Evolutionary conservation across 495 filamentous ascomycete species (phyloP).

Genomic region (Penicillium fimorum): DNA sequence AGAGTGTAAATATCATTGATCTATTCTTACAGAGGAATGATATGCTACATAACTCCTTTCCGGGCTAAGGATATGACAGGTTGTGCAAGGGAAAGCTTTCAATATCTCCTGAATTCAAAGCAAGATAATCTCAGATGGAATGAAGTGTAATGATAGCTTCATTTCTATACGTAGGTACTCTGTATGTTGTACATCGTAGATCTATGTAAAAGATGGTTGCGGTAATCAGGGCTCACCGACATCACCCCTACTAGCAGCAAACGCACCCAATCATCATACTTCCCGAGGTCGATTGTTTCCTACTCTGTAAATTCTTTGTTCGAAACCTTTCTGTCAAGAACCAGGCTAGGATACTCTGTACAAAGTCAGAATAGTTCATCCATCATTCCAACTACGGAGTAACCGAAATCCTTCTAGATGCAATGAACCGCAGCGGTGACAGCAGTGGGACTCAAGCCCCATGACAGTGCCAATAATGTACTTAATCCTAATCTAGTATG

Average conservation of each 20-base stretch:
- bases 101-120: too few species aligned
- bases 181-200: neutral
- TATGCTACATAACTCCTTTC: neutral
- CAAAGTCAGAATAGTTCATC: neutral
- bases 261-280: neutral
- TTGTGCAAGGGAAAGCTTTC: too few species aligned
- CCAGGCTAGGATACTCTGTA: neutral
- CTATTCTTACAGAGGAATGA: neutral
- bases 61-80: too few species aligned
- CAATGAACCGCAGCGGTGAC: slow-evolving; percentile 1
- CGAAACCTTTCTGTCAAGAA: neutral
- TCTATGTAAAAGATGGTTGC: neutral
- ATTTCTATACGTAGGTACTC: neutral
- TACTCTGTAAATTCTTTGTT: neutral
- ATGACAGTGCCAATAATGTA: neutral
- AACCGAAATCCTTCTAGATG: neutral
- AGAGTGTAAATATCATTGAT: neutral
- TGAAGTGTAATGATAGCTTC: neutral
- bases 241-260: neutral
- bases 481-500: neutral
- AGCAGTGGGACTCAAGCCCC: neutral
- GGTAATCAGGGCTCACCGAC: too few species aligned
- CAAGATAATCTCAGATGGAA: neutral
- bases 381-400: neutral
- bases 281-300: neutral